Conservation (phyloP, 129 eudicot genomes). For the Helichrysum umbraculigerum region DNA sequence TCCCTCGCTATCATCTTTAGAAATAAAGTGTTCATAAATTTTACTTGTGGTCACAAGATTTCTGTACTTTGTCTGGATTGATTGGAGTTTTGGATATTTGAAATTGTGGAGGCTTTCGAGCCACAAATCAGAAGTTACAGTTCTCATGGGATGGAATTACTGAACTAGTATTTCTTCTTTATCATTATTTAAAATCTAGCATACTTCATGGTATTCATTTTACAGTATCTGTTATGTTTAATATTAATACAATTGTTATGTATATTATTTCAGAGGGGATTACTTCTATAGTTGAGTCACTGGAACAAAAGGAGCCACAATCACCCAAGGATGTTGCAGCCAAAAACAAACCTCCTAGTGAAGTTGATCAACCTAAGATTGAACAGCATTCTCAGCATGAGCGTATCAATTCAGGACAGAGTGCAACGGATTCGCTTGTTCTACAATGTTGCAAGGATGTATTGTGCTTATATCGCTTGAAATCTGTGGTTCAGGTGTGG, state of each 20-base stretch:
- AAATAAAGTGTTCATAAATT: neutral
- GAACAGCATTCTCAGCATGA: conserved; percentile 22
- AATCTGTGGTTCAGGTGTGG: conserved; percentile 70
- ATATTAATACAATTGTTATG: neutral
- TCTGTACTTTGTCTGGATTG: conserved; percentile 4
- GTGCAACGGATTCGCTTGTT: conserved; percentile 46
- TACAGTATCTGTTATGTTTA: conserved; percentile 15
- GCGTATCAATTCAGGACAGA: conserved; percentile 25
- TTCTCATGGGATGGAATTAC: conserved; percentile 9
- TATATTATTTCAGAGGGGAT: conserved; percentile 46
- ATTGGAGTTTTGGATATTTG: conserved; percentile 5
- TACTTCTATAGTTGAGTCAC: conserved; percentile 24
- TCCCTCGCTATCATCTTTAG: neutral
- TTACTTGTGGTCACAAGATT: conserved; percentile 5
- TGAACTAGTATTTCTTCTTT: neutral
- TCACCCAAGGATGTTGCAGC: conserved; percentile 33
- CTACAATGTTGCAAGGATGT: conserved; percentile 72
- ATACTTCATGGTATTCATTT: neutral
- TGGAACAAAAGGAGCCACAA: conserved; percentile 38
- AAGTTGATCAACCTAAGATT: conserved; percentile 28
- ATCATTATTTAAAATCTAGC: neutral
- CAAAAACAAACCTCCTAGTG: conserved; percentile 37
- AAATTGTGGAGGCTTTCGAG: neutral
- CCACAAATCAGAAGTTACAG: neutral
- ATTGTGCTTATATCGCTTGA: conserved; percentile 50